These are phyloP conservation scores for Debaryomycetaceae sp. DNA, from an alignment of 1,139 yeast species.

Conservation along the genomic window DNA sequence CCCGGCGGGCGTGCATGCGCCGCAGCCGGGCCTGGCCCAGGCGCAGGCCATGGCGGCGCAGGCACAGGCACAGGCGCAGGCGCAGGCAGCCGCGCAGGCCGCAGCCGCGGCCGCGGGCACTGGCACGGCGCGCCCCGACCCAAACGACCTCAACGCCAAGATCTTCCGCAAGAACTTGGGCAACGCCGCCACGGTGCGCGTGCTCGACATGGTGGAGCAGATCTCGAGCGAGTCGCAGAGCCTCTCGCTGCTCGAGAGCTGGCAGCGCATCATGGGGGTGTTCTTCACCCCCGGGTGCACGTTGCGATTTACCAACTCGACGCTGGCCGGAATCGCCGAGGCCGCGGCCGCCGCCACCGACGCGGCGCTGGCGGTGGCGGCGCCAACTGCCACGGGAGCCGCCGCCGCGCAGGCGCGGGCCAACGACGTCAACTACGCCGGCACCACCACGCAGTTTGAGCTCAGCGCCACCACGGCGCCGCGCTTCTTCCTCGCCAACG, in stretches of 20 bases:
- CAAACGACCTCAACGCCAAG: constrained; percentile 33
- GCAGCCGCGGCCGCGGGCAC: background rate
- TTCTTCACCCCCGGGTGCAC: constrained; percentile 32
- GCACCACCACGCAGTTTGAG: constrained; percentile 47
- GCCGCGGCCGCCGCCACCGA: constrained; percentile 3
- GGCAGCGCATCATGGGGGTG: constrained; percentile 35
- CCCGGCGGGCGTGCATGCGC: no score
- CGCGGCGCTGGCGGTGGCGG: constrained; percentile 60
- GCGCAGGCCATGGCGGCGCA: no score
- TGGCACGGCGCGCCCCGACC: constrained; percentile 17
- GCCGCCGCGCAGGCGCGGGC: constrained; percentile 49
- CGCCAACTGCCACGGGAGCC: constrained; percentile 64
- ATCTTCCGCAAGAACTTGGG: constrained; percentile 39
- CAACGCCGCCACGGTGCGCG: constrained; percentile 41
- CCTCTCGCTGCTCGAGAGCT: constrained; percentile 29
- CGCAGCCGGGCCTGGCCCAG: no score
- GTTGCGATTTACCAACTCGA: constrained; percentile 19
- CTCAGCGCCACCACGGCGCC: constrained; percentile 66
- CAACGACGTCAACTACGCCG: constrained; percentile 20
- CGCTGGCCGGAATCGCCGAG: constrained; percentile 7
- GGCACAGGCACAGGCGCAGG: constrained; percentile 1
- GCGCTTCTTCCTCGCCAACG: constrained; percentile 51
- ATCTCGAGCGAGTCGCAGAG: constrained; percentile 32
- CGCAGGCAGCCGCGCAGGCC: constrained; percentile 1
- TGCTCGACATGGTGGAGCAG: constrained; percentile 36